These are phyloP conservation scores for Corymbia citriodora DNA, from an alignment of 441 rosid species.

Conservation along the genomic window DNA sequence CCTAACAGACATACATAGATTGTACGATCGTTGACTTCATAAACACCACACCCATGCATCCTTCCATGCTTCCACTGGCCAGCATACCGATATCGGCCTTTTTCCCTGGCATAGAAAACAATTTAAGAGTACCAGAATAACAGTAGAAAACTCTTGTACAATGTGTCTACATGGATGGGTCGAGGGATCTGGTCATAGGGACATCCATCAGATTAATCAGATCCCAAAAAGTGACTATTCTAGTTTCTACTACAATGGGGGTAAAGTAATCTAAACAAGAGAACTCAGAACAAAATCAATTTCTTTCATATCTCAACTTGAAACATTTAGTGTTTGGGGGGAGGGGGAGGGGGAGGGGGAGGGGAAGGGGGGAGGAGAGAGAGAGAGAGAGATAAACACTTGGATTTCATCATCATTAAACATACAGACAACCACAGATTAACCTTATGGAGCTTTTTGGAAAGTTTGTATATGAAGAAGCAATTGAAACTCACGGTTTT, in stretches of 20 bases:
- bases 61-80: slow-evolving; percentile 95
- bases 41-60: slow-evolving; percentile 92
- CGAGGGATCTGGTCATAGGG: not conserved
- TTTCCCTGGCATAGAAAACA: slow-evolving; percentile 49
- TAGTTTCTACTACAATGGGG: not conserved
- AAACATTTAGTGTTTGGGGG: not conserved
- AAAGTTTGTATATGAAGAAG: not conserved
- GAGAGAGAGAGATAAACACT: not conserved
- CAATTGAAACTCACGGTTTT: slow-evolving; percentile 62
- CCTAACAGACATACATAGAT: slow-evolving; percentile 37
- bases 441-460: not conserved
- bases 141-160: not conserved
- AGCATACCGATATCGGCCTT: slow-evolving; percentile 89
- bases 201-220: not conserved
- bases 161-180: not conserved
- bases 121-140: not conserved
- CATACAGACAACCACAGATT: not conserved
- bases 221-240: not conserved
- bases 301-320: not conserved
- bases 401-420: not conserved
- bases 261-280: not conserved
- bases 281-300: not conserved
- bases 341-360: not conserved
- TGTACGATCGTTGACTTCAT: slow-evolving; percentile 67
- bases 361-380: no score